Conservation (phyloP, 129 eudicot genomes). For the Calendula officinalis region DNA sequence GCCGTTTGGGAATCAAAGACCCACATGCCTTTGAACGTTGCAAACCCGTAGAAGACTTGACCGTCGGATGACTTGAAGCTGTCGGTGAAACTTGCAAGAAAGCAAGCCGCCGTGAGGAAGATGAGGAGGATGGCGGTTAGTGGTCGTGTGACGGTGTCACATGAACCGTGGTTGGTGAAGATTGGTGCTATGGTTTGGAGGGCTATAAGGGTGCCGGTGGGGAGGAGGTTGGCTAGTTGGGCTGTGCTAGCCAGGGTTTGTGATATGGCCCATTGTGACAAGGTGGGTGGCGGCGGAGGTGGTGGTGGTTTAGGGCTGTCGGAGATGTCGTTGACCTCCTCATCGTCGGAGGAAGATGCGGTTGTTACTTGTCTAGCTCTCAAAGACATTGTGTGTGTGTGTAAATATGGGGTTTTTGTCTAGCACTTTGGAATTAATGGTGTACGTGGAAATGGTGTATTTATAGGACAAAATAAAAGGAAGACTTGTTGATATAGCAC, state of each 20-base stretch:
- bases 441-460: constrained; percentile 1
- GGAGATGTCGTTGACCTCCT: constrained; percentile 1
- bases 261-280: constrained; percentile 51
- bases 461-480: constrained; percentile 8
- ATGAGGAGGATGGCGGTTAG: constrained; percentile 56
- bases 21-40: constrained; percentile 76
- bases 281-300: constrained; percentile 32
- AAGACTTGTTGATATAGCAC: constrained; percentile 20
- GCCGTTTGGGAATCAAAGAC: constrained; percentile 55
- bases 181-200: constrained; percentile 77
- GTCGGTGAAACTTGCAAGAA: constrained; percentile 81
- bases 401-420: not conserved
- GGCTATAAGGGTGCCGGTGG: constrained; percentile 82
- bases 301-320: constrained; percentile 38
- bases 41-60: constrained; percentile 68
- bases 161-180: constrained; percentile 83
- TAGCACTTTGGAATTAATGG: not conserved
- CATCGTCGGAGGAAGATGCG: constrained; percentile 21
- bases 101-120: constrained; percentile 59
- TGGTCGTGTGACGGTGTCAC: constrained; percentile 68
- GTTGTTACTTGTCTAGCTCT: constrained; percentile 31
- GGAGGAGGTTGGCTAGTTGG: constrained; percentile 83
- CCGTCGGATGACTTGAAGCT: constrained; percentile 74
- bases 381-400: constrained; percentile 23
- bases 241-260: constrained; percentile 74